Base-by-base conservation (phyloP, 257 asterid genomes). In the Osmanthus fragrans region DNA sequence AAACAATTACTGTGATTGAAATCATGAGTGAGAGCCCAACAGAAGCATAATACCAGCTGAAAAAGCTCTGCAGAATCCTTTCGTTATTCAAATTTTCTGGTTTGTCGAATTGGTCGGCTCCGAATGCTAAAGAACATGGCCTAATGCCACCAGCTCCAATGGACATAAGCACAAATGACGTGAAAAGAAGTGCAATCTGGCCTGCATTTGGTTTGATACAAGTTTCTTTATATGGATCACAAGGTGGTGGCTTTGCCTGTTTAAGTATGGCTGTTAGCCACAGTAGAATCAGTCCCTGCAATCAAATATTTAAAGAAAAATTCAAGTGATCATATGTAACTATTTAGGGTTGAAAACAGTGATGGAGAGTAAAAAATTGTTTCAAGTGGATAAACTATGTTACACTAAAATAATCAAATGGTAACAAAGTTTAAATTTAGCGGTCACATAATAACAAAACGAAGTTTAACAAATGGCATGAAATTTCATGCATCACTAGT, bases 81-180 rank as follows among this genome's bases (percentile, higher is more conserved):
- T 80, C 77, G 45, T 91, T 91, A 0, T 87, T 86, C 0, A 92
- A 91, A 74, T 89, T 86, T 7, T 78, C 36, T 0, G 88, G 95
- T 36, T 85, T 74, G 83, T 91, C 84, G 76, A 88, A 84, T 76
- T 92, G 97, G 80, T 92, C 97, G 0, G 97, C 97, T 7, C 96
- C 97, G 60, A 92, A 92, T 2, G 96, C 95, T 49, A 92, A 37
- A 36, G 96, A 89, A 75, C 96, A 92, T 0, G 97, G 92, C 81
- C 96, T 64, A 60, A 92, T 83, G 21, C 97, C 97, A 7, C 95
- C 97, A 0, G 95, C 81, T 5, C 97, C 96, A 4, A 89, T 77
- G 0, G 97, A 76, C 85, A 91, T 82, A 4, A 92, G 87, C 3
- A 84, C 90, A 73, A 91, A 86, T 19, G 92, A 81, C 5, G 85